Evolutionary conservation across 2,329 filamentous ascomycete species (phyloP).

Genomic region (Diaporthe aspalathi): DNA sequence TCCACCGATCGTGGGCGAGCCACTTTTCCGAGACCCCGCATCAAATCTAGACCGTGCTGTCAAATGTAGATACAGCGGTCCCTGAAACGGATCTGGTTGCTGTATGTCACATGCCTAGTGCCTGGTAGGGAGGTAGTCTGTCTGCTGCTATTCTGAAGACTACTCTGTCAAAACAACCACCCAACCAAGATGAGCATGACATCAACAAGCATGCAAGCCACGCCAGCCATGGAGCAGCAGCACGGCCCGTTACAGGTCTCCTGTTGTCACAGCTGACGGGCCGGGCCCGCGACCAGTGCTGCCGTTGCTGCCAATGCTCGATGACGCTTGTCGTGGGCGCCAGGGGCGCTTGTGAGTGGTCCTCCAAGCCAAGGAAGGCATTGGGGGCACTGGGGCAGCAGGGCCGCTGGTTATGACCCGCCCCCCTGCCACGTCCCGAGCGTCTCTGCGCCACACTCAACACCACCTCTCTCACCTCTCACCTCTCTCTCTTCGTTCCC

Average conservation of each 20-base stretch:
- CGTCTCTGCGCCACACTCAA: conserved; percentile 16
- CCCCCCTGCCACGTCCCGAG: conserved; percentile 13
- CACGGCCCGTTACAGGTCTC: too few relatives aligned
- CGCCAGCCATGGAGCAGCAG: background rate
- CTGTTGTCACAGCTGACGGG: conserved; percentile 17
- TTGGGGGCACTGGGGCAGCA: too few relatives aligned
- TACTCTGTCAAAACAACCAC: background rate
- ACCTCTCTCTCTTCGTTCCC: background rate
- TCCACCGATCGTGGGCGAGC: conserved; percentile 12
- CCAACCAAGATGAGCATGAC: conserved; percentile 5
- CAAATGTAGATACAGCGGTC: conserved; percentile 25
- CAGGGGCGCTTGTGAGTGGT: conserved; percentile 1
- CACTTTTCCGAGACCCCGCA: conserved; percentile 25
- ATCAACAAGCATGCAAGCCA: background rate
- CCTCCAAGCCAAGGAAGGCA: conserved; percentile 11
- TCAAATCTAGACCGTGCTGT: conserved; percentile 25
- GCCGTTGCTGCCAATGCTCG: background rate
- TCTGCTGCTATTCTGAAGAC: too few relatives aligned
- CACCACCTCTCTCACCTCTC: background rate
- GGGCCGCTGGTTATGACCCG: conserved; percentile 14
- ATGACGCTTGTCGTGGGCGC: conserved; percentile 17
- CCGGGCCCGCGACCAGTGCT: conserved; percentile 9
- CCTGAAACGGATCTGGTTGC: conserved; percentile 12
- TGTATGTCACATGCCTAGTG: background rate
- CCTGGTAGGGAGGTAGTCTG: too few relatives aligned